Percentiles rank a stretch among this genome's conserved stretches.
phyloP scores from a whole-genome alignment of 2,329 filamentous ascomycete species.

The Dactylellina sp. region DNA sequence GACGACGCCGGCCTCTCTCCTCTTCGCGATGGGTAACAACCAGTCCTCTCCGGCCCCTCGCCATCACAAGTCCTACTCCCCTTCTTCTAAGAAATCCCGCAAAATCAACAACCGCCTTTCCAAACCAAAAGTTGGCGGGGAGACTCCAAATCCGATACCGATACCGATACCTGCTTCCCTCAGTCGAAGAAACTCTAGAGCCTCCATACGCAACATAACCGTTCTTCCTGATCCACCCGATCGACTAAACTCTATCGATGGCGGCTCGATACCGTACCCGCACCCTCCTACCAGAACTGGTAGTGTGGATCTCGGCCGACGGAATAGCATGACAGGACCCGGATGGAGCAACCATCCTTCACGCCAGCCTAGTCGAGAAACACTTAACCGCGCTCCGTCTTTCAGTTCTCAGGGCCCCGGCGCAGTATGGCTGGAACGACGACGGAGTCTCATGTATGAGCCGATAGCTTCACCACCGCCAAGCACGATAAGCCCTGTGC shows the following conservation, averaged over 20 bases:
- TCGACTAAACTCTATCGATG: constrained; percentile 34
- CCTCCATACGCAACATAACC: constrained; percentile 40
- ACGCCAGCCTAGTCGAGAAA: constrained; percentile 32
- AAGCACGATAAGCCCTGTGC: constrained; percentile 32
- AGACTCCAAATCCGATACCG: constrained; percentile 34
- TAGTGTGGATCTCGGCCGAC: constrained; percentile 44
- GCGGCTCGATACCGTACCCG: constrained; percentile 31
- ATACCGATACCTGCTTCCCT: constrained; percentile 38
- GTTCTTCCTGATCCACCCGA: constrained; percentile 33
- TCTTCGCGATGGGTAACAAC: constrained; percentile 32
- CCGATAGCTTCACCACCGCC: constrained; percentile 31
- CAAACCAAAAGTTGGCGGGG: constrained; percentile 49
- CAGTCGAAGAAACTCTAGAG: constrained; percentile 41
- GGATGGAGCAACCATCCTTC: constrained; percentile 41
- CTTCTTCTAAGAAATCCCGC: constrained; percentile 22
- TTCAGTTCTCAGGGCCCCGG: constrained; percentile 22
- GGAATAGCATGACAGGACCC: constrained; percentile 28
- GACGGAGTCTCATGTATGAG: constrained; percentile 41
- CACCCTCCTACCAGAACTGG: constrained; percentile 34
- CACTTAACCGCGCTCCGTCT: constrained; percentile 27
- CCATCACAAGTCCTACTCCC: constrained; percentile 10
- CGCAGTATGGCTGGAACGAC: constrained; percentile 31
- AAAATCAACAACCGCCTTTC: constrained; percentile 40
- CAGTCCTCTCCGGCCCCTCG: constrained; percentile 31
- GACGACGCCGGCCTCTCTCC: background rate